Base-by-base conservation (phyloP, 306 rosid species). In the Begonia loranthoides region DNA sequence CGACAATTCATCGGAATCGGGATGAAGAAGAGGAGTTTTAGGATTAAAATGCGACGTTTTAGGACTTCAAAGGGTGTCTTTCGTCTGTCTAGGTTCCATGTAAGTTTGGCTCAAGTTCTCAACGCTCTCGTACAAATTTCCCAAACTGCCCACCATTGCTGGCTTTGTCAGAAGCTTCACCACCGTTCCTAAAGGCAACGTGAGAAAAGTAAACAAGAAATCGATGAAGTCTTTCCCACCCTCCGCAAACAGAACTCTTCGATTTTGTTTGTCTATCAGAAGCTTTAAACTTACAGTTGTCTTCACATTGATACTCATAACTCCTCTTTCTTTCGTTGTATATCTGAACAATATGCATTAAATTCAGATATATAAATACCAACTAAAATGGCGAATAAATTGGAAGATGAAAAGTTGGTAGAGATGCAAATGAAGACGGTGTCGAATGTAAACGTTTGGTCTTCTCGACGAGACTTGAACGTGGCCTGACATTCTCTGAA, bases 221-320 rank as follows among this genome's bases (percentile, higher is more conserved):
- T 74, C 82, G 8, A 66, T 9, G 0, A 79, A 74, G 2, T 49
- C 47, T 14, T 83, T 83, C 0, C 76, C 68, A 0, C 82, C 76
- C 65, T 83, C 84, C 0, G 76, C 93, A 5, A 58, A 79, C 0
- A 76, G 46, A 8, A 79, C 66, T 59, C 36, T 73, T 0, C 72
- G 7, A 0, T 50, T 11, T 8, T 61, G 71, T 2, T 56, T n/a
- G 49, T 83, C 79, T 0, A 79, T 44, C 0, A 79, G 59, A 40
- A 79, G 75, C 19, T 75, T 81, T 12, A 75, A 0, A 9, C 49
- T 58, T 41, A 69, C 6, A n/a, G n/a, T n/a, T n/a, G n/a, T n/a
- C n/a, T n/a, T n/a, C n/a, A n/a, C n/a, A n/a, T n/a, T n/a, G n/a
- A n/a, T n/a, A n/a, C n/a, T n/a, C n/a, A n/a, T n/a, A n/a, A n/a